Evolutionary conservation across 2,329 filamentous ascomycete genomes (phyloP), one percentile per base, ranked within the genome.

Genomic region (Aspergillus bombycis): DNA sequence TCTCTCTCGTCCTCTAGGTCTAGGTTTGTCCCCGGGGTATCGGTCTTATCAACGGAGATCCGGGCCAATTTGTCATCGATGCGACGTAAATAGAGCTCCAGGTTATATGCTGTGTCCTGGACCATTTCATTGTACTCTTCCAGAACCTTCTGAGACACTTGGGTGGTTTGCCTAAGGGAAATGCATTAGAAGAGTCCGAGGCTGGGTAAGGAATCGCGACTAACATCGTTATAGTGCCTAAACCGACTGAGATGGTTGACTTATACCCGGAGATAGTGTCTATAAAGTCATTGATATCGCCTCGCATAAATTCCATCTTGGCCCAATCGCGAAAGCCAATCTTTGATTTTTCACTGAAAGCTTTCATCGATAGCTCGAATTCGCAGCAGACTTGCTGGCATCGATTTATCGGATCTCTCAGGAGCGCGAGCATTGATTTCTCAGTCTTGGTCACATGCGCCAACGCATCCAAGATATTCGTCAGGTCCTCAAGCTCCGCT

Each of bases 301-400:
- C 77, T 71, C 68, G 74, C 75, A 74, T 80, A 43, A 80, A 80
- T 65, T 80, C 77, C 75, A 81, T 73, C 69, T 73, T 79, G 63
- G 73, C 64, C 78, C 77, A 81, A 68, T 80, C 77, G 71, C 65
- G 72, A 68, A 80, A 67, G 26, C 75, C 70, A 4, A 68, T 68
- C 63, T 71, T 78, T 62, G 75, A 75, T 53, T 75, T 78, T 41
- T 61, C 67, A 59, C 60, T 61, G 62, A 80, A 80, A n/a, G 48
- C 63, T 62, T 75, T 68, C 73, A 80, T 79, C 46, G 74, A 70
- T 10, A 59, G 62, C 68, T 78, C 74, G 53, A 79, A 80, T 11
- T 80, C 78, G 58, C 63, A 60, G 65, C 76, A 80, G 61, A 80
- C 53, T 64, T 76, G 68, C 64, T 64, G 72, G 69, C 78, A 80